Evolutionary conservation across 176 grass and related monocot genomes (phyloP), one percentile per base, ranked within the genome.

Genomic region (Otatea glauca): DNA sequence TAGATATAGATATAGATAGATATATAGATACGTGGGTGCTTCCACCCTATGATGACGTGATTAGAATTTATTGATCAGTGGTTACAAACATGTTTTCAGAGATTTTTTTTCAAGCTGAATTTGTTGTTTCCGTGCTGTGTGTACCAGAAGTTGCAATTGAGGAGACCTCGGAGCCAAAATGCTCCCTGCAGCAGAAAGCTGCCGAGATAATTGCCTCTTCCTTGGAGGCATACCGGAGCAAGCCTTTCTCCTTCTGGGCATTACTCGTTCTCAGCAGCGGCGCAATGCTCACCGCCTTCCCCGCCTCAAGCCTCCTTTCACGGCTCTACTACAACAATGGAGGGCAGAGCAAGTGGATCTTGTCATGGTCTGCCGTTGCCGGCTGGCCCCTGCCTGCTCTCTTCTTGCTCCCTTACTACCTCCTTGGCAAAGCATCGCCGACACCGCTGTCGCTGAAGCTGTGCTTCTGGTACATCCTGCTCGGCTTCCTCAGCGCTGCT

Each of bases 311-410:
- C 83, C 90, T 97, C 17, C 86, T 97, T 0, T 95, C 92, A 3
- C 92, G 92, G 29, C 68, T 94, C 17, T 97, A 97, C 74, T 97
- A 94, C 87, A 84, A 47, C 50, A 72, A 88, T n/a, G 92, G 95
- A 18, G 92, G 95, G 2, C 65, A 89, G 81, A 97, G 95, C 92
- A 97, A 97, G 81, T 97, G 92, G 90, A 91, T 97, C 56, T 72
- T 94, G 32, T 97, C 95, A 7, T 97, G 92, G 95, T 74, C 92
- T 2, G 95, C 95, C 4, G 92, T 97, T 55, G 90, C 87, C 45
- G 90, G 95, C 50, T 97, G 95, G 88, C 92, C 95, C 0, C 66
- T 94, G n/a, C 85, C 92, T 32, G 88, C 88, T 4, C 55, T 91
- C 42, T 34, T 94, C 70, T 70, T 97, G 3, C 69, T 91, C 43